Conservation (phyloP, 73 alveolate genomes). For the Tetrahymena elliotti region DNA sequence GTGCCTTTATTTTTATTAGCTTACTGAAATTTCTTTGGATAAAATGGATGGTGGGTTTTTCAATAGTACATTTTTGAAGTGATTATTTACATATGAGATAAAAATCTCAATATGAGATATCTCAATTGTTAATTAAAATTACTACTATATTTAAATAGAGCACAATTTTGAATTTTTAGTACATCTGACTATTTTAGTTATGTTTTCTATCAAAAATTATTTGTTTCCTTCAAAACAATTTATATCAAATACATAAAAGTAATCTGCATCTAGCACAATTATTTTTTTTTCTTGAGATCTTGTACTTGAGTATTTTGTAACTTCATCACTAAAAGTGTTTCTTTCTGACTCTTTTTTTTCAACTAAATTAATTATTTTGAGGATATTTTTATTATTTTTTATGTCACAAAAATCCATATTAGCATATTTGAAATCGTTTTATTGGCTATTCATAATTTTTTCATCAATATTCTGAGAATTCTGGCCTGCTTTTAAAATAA, state of each 20-base stretch:
- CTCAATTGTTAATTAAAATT: not conserved
- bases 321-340: not conserved
- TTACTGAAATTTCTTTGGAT: not conserved
- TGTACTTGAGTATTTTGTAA: not conserved
- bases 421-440: too few species aligned
- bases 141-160: not conserved
- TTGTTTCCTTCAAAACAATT: too few species aligned
- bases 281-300: not conserved
- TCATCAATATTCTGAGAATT: too few species aligned
- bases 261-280: not conserved
- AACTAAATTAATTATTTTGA: too few species aligned
- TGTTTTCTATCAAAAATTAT: not conserved
- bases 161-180: not conserved
- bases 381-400: too few species aligned
- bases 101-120: too few species aligned
- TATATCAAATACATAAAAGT: not conserved
- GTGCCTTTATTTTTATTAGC: too few species aligned
- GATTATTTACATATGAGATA: not conserved
- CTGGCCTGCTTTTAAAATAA: too few species aligned
- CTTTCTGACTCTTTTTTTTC: not conserved
- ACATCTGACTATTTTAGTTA: not conserved
- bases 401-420: not conserved
- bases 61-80: too few species aligned
- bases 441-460: too few species aligned
- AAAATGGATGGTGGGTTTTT: not conserved